These are phyloP conservation scores for Cladophialophora exuberans DNA, from an alignment of 2,329 filamentous ascomycete genomes.

Conservation along the genomic window DNA sequence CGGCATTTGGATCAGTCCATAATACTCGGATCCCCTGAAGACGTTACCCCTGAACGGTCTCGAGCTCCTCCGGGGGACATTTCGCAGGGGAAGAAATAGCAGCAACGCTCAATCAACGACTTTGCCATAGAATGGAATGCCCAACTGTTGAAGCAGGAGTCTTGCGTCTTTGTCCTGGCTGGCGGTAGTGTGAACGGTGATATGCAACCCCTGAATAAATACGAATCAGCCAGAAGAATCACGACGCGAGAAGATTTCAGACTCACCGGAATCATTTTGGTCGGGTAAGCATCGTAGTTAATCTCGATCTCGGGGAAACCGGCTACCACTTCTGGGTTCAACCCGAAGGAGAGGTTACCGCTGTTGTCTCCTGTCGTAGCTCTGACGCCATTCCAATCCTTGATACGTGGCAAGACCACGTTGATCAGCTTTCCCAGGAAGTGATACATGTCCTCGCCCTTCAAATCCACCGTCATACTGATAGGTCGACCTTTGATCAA, in stretches of 20 bases:
- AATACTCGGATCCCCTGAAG: not conserved
- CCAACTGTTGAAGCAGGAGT: conserved; percentile 71
- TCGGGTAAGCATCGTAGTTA: conserved; percentile 71
- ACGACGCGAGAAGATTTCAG: conserved; percentile 45
- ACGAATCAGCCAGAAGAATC: conserved; percentile 40
- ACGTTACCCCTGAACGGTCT: not conserved
- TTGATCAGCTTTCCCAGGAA: conserved; percentile 90
- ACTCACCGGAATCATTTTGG: conserved; percentile 50
- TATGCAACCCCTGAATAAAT: conserved; percentile 70
- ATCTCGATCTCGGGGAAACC: conserved; percentile 93
- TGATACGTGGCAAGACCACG: conserved; percentile 89
- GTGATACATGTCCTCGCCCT: conserved; percentile 80
- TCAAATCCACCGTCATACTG: conserved; percentile 72
- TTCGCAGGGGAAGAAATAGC: not conserved
- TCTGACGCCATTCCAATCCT: conserved; percentile 87
- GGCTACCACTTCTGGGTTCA: conserved; percentile 73
- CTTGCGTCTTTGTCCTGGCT: conserved; percentile 83
- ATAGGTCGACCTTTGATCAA: conserved; percentile 72
- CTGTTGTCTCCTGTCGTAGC: conserved; percentile 80
- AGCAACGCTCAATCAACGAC: conserved; percentile 56
- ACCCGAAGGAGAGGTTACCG: conserved; percentile 84
- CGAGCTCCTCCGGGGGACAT: not conserved
- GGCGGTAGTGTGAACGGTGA: conserved; percentile 82
- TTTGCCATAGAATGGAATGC: conserved; percentile 82
- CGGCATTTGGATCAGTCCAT: too few species aligned